phyloP scores from a whole-genome alignment of 2,329 filamentous ascomycete species.

The Tolypocladium sp. region DNA sequence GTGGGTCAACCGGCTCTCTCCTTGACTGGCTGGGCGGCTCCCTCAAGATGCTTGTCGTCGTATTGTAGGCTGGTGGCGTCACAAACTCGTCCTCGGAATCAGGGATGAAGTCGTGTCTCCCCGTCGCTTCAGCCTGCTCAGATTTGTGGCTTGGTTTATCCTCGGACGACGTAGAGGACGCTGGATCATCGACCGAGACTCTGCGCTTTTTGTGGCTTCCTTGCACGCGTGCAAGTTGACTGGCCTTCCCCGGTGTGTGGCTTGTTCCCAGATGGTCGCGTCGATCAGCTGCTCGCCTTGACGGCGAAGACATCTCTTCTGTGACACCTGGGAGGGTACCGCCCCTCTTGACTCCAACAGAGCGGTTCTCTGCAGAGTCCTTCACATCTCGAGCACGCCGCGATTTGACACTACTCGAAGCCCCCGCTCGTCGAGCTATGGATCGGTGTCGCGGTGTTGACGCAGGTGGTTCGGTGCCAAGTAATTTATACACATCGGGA shows the following conservation, averaged over 20 bases:
- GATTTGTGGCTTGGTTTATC: slow-evolving; percentile 5
- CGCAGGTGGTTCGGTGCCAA: slow-evolving; percentile 28
- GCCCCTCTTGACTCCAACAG: background rate
- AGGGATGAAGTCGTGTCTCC: slow-evolving; percentile 29
- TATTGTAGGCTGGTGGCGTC: slow-evolving; percentile 20
- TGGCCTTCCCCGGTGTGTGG: slow-evolving; percentile 5
- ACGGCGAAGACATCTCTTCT: slow-evolving; percentile 15
- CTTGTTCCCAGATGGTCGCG: background rate
- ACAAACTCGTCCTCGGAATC: slow-evolving; percentile 50
- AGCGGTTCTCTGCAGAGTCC: slow-evolving; percentile 2
- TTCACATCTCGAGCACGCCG: slow-evolving; percentile 9
- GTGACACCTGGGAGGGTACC: slow-evolving; percentile 8
- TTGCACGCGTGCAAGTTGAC: slow-evolving; percentile 3
- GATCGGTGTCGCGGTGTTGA: slow-evolving; percentile 22
- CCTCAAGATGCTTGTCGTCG: background rate
- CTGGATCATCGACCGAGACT: background rate
- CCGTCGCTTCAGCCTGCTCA: background rate
- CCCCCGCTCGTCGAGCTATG: slow-evolving; percentile 10
- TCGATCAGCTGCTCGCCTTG: slow-evolving; percentile 9
- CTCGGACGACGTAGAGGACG: background rate
- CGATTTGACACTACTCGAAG: slow-evolving; percentile 7
- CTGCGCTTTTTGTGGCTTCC: slow-evolving; percentile 9
- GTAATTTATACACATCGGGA: slow-evolving; percentile 42
- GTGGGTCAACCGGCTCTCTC: too few species aligned
- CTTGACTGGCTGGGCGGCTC: background rate